Evolutionary conservation across 163 green algal genomes (phyloP).

Genomic region (Chlamydomonas reinhardtii): DNA sequence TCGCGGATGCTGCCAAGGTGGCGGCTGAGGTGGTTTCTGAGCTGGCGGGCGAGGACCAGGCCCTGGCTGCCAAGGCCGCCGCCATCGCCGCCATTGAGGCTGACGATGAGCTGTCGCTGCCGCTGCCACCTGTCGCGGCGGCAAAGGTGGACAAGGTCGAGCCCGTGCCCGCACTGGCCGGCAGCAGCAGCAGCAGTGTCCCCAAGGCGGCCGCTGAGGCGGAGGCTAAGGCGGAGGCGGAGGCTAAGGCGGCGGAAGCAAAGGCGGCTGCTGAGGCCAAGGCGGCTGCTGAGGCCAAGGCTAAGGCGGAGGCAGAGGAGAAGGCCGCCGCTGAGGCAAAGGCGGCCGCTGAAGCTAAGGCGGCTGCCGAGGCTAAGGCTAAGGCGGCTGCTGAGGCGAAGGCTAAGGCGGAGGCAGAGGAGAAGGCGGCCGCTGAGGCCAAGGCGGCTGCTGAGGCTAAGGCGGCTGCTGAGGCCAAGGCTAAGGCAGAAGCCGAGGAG

Average conservation of each 20-base stretch:
- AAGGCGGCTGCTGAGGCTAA: not conserved
- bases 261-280: not conserved
- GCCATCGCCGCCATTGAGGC: not conserved
- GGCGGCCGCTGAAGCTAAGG: not conserved
- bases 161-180: no score
- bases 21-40: constrained; percentile 38
- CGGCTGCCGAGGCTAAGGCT: not conserved
- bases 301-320: not conserved
- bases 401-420: not conserved
- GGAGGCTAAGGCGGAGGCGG: not conserved
- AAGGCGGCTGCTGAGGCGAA: not conserved
- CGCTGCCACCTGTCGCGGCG: not conserved
- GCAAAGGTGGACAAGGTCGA: not conserved
- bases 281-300: not conserved
- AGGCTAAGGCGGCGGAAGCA: not conserved
- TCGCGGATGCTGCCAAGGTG: constrained; percentile 33
- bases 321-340: not conserved
- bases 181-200: no score
- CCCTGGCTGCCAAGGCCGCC: not conserved
- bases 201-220: not conserved
- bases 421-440: not conserved
- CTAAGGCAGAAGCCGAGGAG: not conserved
- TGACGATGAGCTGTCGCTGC: not conserved
- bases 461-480: not conserved
- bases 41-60: not conserved